Base-by-base conservation (phyloP, 306 rosid species). In the Fagus crenata region DNA sequence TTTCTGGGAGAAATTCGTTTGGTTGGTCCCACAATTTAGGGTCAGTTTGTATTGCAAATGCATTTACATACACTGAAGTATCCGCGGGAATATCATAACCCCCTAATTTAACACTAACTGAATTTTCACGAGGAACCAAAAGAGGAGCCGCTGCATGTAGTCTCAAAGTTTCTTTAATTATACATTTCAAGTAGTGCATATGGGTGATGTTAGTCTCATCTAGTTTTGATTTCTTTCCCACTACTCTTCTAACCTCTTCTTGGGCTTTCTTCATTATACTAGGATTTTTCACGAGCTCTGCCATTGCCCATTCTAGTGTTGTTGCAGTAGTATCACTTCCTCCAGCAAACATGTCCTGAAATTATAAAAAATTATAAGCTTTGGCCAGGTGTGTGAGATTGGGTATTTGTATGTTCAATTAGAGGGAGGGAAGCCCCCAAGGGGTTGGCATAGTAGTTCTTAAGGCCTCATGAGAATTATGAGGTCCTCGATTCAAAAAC, bases 181-280 rank as follows among this genome's bases (percentile, higher is more conserved):
- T 83, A 64, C 78, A 86, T 14, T 78, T 49, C 49, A 86, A 41
- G 77, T 77, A 86, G 3, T 53, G 17, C 87, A 86, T 86, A 17
- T 81, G 33, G 0, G 35, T 42, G 35, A 75, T 56, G 31, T 86
- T 84, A 4, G 9, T 53, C 33, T 14, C 11, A 2, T 78, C 80
- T 12, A 83, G 37, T 3, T 46, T 72, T 28, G 51, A 5, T 33
- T 72, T 78, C 3, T 68, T 14, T 3, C 84, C 83, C 41, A 75
- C 83, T 60, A 81, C 71, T 42, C 15, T 71, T 67, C 89, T 75
- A 9, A 75, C 58, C 53, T 83, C 87, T 53, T 83, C 69, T 55
- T 86, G 85, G 0, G 46, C 84, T 61, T 78, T 86, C 56, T 83
- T 75, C 87, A 83, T 78, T 32, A 63, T 54, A 2, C 33, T 4